Evolutionary conservation across 2,329 filamentous ascomycete genomes (phyloP).

Genomic region (Diaporthe humulicola): DNA sequence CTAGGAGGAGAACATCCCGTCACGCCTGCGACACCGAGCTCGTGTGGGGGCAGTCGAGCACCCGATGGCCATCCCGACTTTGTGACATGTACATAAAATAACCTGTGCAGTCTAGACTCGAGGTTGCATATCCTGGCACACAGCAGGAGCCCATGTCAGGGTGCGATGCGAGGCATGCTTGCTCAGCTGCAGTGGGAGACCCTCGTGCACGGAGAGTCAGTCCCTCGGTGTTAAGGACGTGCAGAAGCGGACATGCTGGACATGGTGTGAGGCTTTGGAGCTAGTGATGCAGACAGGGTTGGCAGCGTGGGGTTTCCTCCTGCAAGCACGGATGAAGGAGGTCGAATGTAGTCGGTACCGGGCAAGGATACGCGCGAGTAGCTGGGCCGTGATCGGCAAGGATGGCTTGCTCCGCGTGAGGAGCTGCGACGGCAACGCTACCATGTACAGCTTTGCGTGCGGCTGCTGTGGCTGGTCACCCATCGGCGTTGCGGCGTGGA

Average conservation of each 20-base stretch:
- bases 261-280: slow-evolving; percentile 29
- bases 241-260: slow-evolving; percentile 12
- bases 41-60: slow-evolving; percentile 20
- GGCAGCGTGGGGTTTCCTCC: slow-evolving; percentile 34
- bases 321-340: slow-evolving; percentile 33
- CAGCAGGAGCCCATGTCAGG: slow-evolving; percentile 22
- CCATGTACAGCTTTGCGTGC: background rate
- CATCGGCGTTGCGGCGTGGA: slow-evolving; percentile 24
- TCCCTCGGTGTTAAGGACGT: slow-evolving; percentile 16
- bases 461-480: slow-evolving; percentile 15
- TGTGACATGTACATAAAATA: slow-evolving; percentile 15
- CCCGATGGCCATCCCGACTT: slow-evolving; percentile 4
- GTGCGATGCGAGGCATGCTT: slow-evolving; percentile 12
- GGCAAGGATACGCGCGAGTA: slow-evolving; percentile 15
- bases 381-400: slow-evolving; percentile 38
- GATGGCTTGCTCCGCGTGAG: slow-evolving; percentile 28
- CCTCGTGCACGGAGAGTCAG: slow-evolving; percentile 15
- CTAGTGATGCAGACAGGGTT: slow-evolving; percentile 27
- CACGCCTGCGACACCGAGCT: slow-evolving; percentile 7
- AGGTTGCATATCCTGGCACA: slow-evolving; percentile 20
- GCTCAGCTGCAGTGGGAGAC: slow-evolving; percentile 9
- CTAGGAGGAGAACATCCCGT: slow-evolving; percentile 20
- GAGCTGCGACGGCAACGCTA: slow-evolving; percentile 22
- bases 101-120: slow-evolving; percentile 10
- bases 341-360: slow-evolving; percentile 27